Evolutionary conservation across 352 stramenopile species (phyloP).

Genomic region (Globisporangium takayamanum): DNA sequence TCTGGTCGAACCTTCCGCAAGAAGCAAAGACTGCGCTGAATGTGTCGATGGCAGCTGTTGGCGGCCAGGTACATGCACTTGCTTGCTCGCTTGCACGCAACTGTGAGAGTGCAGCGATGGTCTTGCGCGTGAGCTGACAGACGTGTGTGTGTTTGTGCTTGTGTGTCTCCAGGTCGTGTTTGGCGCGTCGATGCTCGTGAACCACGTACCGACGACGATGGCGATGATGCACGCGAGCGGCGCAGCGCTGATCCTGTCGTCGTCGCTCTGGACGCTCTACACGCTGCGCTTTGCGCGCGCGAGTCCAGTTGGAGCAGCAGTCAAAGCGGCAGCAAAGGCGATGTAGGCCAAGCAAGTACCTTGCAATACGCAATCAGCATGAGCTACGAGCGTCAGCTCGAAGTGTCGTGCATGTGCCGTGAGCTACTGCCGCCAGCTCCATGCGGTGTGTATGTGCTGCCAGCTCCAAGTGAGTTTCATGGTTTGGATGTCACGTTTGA

Average conservation of each 20-base stretch:
- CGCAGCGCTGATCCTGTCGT: conserved; percentile 42
- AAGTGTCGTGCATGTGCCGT: too few species aligned
- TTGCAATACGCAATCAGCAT: too few species aligned
- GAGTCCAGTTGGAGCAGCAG: conserved; percentile 19
- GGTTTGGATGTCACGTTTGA: too few species aligned
- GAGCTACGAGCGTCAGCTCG: too few species aligned
- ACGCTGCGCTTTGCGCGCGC: conserved; percentile 57
- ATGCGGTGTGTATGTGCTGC: too few species aligned
- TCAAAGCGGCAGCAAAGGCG: conserved; percentile 15
- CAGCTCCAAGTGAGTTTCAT: too few species aligned
- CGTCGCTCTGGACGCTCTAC: conserved; percentile 62
- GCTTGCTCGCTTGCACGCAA: not conserved
- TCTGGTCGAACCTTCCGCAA: conserved; percentile 66
- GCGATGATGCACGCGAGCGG: conserved; percentile 90
- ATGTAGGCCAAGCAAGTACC: conserved; percentile 2
- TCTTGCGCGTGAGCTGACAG: not conserved
- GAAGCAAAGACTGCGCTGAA: conserved; percentile 52
- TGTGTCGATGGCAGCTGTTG: conserved; percentile 43
- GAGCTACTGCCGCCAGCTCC: too few species aligned
- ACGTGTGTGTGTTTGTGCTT: not conserved
- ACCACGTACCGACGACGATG: conserved; percentile 91
- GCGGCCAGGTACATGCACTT: conserved; percentile 26
- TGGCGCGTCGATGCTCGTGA: conserved; percentile 93
- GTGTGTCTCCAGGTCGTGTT: conserved; percentile 64
- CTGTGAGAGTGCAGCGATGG: not conserved